Evolutionary conservation across 2,329 filamentous ascomycete genomes (phyloP), one percentile per base, ranked within the genome.

Genomic region (Fusarium acutatum): DNA sequence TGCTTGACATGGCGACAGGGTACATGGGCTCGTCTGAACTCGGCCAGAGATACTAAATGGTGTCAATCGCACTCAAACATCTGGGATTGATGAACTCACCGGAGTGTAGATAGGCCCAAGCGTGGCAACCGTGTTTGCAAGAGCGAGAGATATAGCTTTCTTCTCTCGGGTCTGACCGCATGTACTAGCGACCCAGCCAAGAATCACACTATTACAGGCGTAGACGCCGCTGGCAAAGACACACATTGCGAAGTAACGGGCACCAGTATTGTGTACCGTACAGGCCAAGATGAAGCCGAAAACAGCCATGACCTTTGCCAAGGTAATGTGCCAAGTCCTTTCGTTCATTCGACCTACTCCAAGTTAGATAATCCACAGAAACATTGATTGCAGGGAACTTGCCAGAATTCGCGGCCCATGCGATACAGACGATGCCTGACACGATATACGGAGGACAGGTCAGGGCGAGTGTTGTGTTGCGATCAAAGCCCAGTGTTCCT

Each of bases 401-500:
- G 49, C 65, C 67, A 35, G 69, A 71, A 14, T 71, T 69, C 18
- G 32, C 77, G 53, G 70, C 73, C 73, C 73, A 75, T 3, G 65
- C 70, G 7, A 75, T 68, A 0, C 70, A 76, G 10, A 73, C 64
- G 22, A 69, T 32, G 3, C 64, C 85, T 0, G 86, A 85, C 44
- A 86, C 75, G 18, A 87, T 77, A 73, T 85, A 88, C 0, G 86
- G 86, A 0, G 87, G 87, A 59, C 83, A 85, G 2, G 86, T 88
- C 35, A 88, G 80, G 2, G 86, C 81, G 0, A 88, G 81, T 0
- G 86, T 87, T 43, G 86, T 82, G 1, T 84, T 88, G 1, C 77
- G 82, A 57, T 77, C 81, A 75, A 86, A 88, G 0, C 84, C 84
- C 4, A 88, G 82, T 3, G 84, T 85, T 60, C 84, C 78, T 32